Evolutionary conservation across 345 rosid species (phyloP).

Genomic region (Corymbia maculata): DNA sequence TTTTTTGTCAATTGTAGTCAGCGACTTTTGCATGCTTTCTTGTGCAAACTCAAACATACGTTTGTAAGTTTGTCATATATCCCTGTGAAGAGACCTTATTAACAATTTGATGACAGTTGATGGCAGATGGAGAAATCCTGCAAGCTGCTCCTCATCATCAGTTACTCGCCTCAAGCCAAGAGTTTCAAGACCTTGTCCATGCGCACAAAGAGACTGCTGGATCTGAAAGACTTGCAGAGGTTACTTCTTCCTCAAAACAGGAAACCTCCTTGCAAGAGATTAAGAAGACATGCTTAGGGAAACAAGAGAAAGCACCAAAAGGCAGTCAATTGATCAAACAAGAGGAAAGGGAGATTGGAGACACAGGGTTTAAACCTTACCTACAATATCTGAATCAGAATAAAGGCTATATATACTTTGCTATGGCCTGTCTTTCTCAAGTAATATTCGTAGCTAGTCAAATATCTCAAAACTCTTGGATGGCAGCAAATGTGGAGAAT

Average conservation of each 20-base stretch:
- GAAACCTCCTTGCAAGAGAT: conserved; percentile 40
- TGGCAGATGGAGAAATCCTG: conserved; percentile 82
- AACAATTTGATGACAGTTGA: conserved; percentile 36
- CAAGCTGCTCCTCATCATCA: conserved; percentile 68
- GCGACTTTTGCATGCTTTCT: neutral
- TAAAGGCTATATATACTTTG: conserved; percentile 66
- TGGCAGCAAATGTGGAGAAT: conserved; percentile 72
- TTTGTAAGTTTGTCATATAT: neutral
- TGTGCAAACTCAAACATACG: neutral
- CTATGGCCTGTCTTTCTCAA: conserved; percentile 34
- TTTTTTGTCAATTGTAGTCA: neutral
- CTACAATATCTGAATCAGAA: conserved; percentile 58
- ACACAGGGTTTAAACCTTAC: conserved; percentile 69
- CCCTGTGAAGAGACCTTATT: neutral
- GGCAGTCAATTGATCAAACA: conserved; percentile 70
- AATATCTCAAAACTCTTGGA: conserved; percentile 61
- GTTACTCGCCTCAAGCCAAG: conserved; percentile 47
- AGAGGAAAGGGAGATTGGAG: conserved; percentile 81
- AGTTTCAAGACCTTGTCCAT: conserved; percentile 79
- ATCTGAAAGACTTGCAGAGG: conserved; percentile 45
- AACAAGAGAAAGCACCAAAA: conserved; percentile 27
- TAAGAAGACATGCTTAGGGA: conserved; percentile 29
- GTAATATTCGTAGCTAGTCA: conserved; percentile 46
- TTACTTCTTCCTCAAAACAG: conserved; percentile 15
- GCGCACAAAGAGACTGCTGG: conserved; percentile 98